Percentiles rank a stretch among this genome's conserved stretches.
These are phyloP conservation scores for Aspergillus nomiae DNA, from an alignment of 2,329 filamentous ascomycete genomes.

Conservation along the genomic window DNA sequence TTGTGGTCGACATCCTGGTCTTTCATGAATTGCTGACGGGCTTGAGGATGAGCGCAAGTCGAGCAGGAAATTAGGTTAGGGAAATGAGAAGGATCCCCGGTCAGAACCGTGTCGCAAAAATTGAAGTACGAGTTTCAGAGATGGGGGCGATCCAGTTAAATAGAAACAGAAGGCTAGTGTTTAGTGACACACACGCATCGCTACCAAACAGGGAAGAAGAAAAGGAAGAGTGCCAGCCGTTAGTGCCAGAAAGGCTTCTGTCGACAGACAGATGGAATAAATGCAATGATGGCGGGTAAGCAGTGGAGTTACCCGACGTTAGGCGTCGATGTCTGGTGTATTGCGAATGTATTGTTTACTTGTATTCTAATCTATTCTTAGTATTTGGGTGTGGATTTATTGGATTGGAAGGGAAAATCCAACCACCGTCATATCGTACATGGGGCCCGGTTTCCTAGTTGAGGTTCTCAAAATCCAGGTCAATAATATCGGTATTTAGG, in stretches of 20 bases:
- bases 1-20: constrained; percentile 29
- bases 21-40: constrained; percentile 5
- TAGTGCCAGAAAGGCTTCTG: not conserved
- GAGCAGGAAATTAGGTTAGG: not conserved
- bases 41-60: not conserved
- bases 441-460: not conserved
- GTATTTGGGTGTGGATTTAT: not conserved
- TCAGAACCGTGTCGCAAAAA: constrained; percentile 13
- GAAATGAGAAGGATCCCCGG: constrained; percentile 16
- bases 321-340: not conserved
- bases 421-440: not conserved
- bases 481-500: not conserved
- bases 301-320: constrained; percentile 2
- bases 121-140: constrained; percentile 4
- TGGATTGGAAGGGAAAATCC: not conserved
- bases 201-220: not conserved
- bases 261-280: not conserved
- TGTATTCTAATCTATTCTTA: constrained; percentile 3
- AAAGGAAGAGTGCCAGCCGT: not conserved
- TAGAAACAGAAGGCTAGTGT: not conserved
- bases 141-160: not conserved
- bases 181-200: not conserved
- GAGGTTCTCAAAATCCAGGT: not conserved
- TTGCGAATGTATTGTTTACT: constrained; percentile 2
- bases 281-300: constrained; percentile 1